Base-by-base conservation (phyloP, 352 stramenopile species). In the Globisporangium cylindrosporum region DNA sequence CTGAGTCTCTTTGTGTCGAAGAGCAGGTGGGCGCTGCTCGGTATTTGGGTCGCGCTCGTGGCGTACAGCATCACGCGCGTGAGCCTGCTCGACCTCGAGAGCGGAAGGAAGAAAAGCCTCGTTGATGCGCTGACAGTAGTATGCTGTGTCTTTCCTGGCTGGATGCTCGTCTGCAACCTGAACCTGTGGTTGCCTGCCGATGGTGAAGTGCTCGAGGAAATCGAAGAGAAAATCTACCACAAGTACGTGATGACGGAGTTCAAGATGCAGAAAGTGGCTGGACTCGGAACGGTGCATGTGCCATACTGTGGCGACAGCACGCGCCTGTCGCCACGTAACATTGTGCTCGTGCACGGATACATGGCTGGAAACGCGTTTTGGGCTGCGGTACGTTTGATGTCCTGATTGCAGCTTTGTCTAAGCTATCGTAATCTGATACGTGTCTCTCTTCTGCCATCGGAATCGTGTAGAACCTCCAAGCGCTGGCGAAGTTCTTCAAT, bases 281-380 rank as follows among this genome's bases (percentile, higher is more conserved):
- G 86, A 12, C 72, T 94, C 3, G 86, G 86, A 0, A 94, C 84
- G 0, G 77, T 94, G 5, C 84, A 93, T 43, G 83, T 93, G 27
- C 84, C 86, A 8, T 94, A 90, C 68, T 90, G 82, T 41, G 86
- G 84, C 20, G 83, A 90, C 48, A 55, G 59, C n/a, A 73, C 76
- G 56, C 83, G 79, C 24, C 67, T 88, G 2, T 80, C 77, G 18
- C 76, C 81, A 4, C 74, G 79, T 4, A 89, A 79, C 18, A 70
- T 94, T 24, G 86, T 94, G 20, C 74, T 94, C 9, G 72, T 94
- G 32, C 86, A 94, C 63, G 86, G 86, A n/a, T 94, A 91, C 66
- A 78, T 88, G 54, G 84, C 80, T 41, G 83, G 83, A 1, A 94
- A 94, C 46, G 80, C 78, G 0, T 92, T 93, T 49, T 94, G 86